These are phyloP conservation scores for Yarrowia sp. DNA, from an alignment of 805 yeast species.

Conservation along the genomic window DNA sequence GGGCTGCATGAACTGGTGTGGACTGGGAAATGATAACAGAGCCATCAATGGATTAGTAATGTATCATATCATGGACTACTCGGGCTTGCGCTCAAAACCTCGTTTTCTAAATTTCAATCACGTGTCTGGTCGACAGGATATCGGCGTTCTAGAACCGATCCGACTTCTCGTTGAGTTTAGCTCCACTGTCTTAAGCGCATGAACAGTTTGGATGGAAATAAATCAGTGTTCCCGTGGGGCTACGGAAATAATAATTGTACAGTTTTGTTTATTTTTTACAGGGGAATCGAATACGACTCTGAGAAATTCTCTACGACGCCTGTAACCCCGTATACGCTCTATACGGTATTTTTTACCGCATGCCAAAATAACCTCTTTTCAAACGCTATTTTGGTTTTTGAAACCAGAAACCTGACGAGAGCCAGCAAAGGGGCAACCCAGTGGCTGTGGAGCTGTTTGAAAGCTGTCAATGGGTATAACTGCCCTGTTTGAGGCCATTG, in stretches of 20 bases:
- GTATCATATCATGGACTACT: no score
- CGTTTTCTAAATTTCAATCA: not conserved
- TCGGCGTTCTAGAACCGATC: no score
- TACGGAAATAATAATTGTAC: not conserved
- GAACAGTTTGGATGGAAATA: not conserved
- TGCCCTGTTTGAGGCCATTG: not conserved
- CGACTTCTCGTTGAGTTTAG: not conserved
- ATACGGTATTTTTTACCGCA: not conserved
- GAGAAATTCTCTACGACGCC: no score
- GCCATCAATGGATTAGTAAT: no score
- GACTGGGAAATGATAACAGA: not conserved
- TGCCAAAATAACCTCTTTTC: not conserved
- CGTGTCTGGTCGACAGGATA: no score
- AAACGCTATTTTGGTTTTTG: not conserved
- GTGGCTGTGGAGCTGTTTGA: not conserved
- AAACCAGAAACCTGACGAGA: not conserved
- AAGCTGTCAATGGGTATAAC: not conserved
- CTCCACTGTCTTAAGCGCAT: not conserved
- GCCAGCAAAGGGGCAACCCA: not conserved
- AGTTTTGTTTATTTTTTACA: no score
- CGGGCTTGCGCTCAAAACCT: not conserved
- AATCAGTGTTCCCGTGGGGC: no score
- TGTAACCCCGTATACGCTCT: no score
- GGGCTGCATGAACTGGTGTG: not conserved
- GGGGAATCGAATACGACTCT: no score